A percentile compares a stretch with the other conserved stretches of the same genome.
These are phyloP conservation scores for Saturnispora mendoncae DNA, from an alignment of 805 yeast species.

Conservation along the genomic window DNA sequence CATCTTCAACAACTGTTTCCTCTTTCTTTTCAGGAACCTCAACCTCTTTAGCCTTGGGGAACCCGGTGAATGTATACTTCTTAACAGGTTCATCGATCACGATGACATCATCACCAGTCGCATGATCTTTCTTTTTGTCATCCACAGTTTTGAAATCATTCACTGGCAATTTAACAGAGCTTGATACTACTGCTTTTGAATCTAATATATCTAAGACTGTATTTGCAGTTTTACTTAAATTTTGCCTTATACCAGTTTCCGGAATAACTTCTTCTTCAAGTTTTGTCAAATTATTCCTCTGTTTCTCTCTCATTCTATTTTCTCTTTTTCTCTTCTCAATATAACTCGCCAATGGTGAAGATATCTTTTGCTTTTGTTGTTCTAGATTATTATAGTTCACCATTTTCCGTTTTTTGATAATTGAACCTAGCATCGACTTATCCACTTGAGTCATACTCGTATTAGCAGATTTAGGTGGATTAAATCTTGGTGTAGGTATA, in stretches of 20 bases:
- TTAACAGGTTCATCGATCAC: not conserved
- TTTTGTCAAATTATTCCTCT: constrained; percentile 1
- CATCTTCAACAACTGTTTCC: not conserved
- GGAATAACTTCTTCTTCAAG: constrained; percentile 1
- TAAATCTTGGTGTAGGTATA: constrained; percentile 18
- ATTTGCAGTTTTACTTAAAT: constrained; percentile 17
- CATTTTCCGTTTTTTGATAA: constrained; percentile 21
- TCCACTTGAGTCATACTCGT: not conserved
- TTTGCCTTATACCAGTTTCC: constrained; percentile 10
- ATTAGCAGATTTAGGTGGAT: constrained; percentile 16
- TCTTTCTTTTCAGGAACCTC: not conserved
- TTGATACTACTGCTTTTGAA: not conserved
- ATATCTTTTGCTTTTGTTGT: constrained; percentile 20
- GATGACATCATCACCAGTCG: not conserved
- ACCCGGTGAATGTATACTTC: too few relatives aligned
- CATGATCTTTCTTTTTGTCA: not conserved
- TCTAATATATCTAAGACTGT: constrained; percentile 13
- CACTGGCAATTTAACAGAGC: too few relatives aligned
- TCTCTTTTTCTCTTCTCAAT: constrained; percentile 16
- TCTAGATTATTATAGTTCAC: constrained; percentile 24
- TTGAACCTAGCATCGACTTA: constrained; percentile 5
- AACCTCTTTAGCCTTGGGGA: too few relatives aligned
- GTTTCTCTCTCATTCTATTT: constrained; percentile 3
- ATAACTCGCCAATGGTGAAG: constrained; percentile 23
- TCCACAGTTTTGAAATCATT: not conserved